Evolutionary conservation across 176 grass and related monocot species (phyloP).

Genomic region (Rhynchospora tenuis): DNA sequence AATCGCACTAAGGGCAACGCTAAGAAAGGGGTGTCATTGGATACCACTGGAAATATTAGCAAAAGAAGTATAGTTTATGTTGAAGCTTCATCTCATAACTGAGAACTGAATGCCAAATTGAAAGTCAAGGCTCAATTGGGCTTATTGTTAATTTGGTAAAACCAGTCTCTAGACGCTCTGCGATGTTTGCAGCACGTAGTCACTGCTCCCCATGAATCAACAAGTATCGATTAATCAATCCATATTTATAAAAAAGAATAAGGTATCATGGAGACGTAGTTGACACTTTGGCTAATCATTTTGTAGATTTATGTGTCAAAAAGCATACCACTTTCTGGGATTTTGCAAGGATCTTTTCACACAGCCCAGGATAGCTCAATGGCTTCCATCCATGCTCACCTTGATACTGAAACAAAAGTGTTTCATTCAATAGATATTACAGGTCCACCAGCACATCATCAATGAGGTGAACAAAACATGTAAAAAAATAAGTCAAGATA

Average conservation of each 20-base stretch:
- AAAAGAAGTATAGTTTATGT: not conserved
- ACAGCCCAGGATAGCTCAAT: slow-evolving; percentile 74
- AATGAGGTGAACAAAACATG: not conserved
- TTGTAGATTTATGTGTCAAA: not conserved
- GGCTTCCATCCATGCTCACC: slow-evolving; percentile 89
- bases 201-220: not conserved
- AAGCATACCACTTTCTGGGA: slow-evolving; percentile 91
- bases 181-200: not conserved
- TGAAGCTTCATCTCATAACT: not conserved
- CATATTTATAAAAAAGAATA: not conserved
- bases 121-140: not conserved
- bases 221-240: not conserved
- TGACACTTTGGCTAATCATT: not conserved
- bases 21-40: not conserved
- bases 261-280: not conserved
- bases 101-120: not conserved
- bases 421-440: not conserved
- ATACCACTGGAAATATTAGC: not conserved
- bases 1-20: not conserved
- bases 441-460: not conserved
- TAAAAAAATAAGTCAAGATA: not conserved
- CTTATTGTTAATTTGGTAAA: not conserved
- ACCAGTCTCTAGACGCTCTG: not conserved
- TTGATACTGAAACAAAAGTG: slow-evolving; percentile 79
- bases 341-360: slow-evolving; percentile 97